Evolutionary conservation across 116 monocot species (phyloP).

Genomic region (Posidonia oceanica): DNA sequence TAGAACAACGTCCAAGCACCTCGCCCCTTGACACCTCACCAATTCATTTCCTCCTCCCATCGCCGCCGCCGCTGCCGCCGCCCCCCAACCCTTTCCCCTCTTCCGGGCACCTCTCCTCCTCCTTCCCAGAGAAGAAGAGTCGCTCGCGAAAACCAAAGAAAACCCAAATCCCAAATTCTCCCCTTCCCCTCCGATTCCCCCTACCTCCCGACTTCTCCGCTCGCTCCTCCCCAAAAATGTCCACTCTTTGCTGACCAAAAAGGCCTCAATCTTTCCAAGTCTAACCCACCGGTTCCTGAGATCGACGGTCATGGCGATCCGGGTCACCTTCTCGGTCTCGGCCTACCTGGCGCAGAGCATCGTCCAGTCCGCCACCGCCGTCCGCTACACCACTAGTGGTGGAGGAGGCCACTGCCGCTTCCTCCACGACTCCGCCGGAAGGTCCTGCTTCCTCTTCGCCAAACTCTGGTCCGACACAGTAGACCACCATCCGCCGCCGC

Average conservation of each 20-base stretch:
- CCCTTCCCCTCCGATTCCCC: not conserved
- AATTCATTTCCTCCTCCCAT: too few species aligned
- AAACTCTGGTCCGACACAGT: not conserved
- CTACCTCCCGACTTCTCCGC: not conserved
- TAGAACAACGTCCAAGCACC: too few species aligned
- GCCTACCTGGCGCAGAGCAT: constrained; percentile 46
- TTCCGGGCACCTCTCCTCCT: not conserved
- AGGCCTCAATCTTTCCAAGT: too few species aligned
- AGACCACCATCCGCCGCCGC: not conserved
- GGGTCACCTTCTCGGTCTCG: constrained; percentile 53
- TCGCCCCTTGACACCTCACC: too few species aligned
- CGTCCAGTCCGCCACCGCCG: constrained; percentile 19
- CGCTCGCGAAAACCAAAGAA: not conserved
- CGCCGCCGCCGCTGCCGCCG: not conserved
- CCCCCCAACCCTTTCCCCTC: not conserved
- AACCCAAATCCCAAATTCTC: not conserved
- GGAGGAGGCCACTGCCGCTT: constrained; percentile 11
- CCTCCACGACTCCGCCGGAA: constrained; percentile 18
- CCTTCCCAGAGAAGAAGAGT: not conserved
- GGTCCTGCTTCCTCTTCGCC: constrained; percentile 14
- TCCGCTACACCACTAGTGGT: not conserved
- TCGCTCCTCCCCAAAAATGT: not conserved
- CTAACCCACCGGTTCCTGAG: constrained; percentile 7
- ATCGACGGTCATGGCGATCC: constrained; percentile 43
- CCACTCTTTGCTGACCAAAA: constrained; percentile 4